Base-by-base conservation (phyloP, 1,284 basidiomycete species). In the Moesziomyces sp. region DNA sequence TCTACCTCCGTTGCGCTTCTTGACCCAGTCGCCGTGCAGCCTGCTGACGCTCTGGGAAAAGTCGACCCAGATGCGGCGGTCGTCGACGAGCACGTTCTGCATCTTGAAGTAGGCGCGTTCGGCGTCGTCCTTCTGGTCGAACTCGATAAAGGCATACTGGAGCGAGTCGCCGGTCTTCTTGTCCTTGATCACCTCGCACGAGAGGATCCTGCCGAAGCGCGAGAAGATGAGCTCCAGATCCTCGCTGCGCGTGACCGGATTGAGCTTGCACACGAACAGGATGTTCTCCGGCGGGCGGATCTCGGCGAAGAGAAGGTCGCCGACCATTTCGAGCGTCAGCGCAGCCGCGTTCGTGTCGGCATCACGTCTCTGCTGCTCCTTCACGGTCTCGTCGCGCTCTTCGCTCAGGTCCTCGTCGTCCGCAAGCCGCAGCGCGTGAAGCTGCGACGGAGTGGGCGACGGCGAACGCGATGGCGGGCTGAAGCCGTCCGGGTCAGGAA, bases 51-150 rank as follows among this genome's bases (percentile, higher is more conserved):
- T 96, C 73, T 86, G 86, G 11, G 82, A 85, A 52, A 98, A 97
- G 85, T 97, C 95, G 69, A 99, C 96, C 92, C 96, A 98, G 83
- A 99, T 99, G 21, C 97, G 89, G 18, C 95, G 89, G 85, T 99
- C 97, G 84, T 99, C 96, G n/a, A 99, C 92, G 9, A 99, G 87
- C 0, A 99, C 96, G 80, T 97, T 98, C 85, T 99, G 96, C 96
- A 99, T 99, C 85, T 98, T 99, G 87, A 97, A 95, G 85, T 99
- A 99, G 16, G 94, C 96, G 90, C 74, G 90, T 84, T 99, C 96
- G 1, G 96, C 95, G 45, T 94, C 91, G 63, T 94, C 92, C 49
- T 91, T 87, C 84, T 92, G 91, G 83, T 97, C 94, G 86, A 97
- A 99, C 85, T 99, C 97, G 80, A 99, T 94, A 82, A 99, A 99